Percentiles rank a stretch among this genome's conserved stretches.
Evolutionary conservation across 306 rosid species (phyloP).

Genomic region (Abrus pulchellus): DNA sequence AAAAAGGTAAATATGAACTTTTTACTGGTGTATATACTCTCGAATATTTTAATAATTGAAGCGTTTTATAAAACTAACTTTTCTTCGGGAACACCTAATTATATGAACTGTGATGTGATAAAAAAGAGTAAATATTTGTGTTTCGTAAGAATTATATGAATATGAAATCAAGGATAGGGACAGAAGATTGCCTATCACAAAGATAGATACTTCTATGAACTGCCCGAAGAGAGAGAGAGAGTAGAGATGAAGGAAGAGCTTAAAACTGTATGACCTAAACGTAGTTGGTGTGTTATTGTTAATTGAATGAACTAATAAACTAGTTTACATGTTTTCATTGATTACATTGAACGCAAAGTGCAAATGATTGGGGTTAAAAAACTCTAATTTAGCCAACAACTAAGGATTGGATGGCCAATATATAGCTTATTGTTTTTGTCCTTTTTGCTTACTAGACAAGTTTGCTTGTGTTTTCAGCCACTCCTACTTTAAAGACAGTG

Average conservation of each 20-base stretch:
- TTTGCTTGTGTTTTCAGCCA: not conserved
- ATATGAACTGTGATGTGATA: constrained; percentile 26
- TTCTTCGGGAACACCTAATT: not conserved
- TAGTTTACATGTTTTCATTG: constrained; percentile 12
- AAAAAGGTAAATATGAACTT: constrained; percentile 68
- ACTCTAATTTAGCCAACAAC: constrained; percentile 14
- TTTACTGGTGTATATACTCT: not conserved
- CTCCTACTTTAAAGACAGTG: not conserved
- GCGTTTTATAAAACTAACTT: not conserved
- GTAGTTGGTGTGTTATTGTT: not conserved
- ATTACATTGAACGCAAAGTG: constrained; percentile 21
- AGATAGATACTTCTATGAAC: not conserved
- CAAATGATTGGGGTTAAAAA: constrained; percentile 30
- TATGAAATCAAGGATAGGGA: constrained; percentile 16
- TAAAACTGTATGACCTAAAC: not conserved
- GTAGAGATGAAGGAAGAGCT: not conserved
- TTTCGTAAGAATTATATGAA: constrained; percentile 12
- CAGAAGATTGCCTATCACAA: not conserved
- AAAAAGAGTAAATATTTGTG: constrained; percentile 14
- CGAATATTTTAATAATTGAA: not conserved
- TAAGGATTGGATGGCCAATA: not conserved
- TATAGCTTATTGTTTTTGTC: constrained; percentile 1
- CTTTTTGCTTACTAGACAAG: constrained; percentile 20
- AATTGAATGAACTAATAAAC: not conserved
- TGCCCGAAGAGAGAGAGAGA: not conserved